Evolutionary conservation across 176 grass and related monocot genomes (phyloP).

Genomic region (Miscanthus lutarioriparius): DNA sequence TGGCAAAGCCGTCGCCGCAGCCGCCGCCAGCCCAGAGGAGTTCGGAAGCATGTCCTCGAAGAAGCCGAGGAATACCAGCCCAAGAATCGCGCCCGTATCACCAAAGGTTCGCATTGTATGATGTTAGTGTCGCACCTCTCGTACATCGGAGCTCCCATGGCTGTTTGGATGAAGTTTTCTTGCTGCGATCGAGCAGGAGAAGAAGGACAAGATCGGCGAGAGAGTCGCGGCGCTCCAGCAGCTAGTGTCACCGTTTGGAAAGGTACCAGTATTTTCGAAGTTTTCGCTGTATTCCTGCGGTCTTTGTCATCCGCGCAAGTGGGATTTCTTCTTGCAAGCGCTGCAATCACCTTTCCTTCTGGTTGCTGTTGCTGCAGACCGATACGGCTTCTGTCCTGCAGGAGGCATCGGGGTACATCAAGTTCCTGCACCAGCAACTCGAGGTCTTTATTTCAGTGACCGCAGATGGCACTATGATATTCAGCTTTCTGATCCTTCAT

Average conservation of each 20-base stretch:
- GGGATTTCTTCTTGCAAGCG: neutral
- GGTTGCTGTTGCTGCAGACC: constrained; percentile 45
- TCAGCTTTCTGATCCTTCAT: neutral
- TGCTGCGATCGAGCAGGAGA: constrained; percentile 59
- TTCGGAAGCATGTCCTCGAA: constrained; percentile 57
- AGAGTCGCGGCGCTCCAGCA: constrained; percentile 76
- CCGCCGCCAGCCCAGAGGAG: constrained; percentile 30
- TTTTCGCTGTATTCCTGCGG: neutral
- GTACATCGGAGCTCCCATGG: neutral
- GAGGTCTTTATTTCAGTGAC: constrained; percentile 45
- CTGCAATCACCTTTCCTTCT: neutral
- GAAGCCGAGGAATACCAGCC: constrained; percentile 54
- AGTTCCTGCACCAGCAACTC: constrained; percentile 93
- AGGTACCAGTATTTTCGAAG: constrained; percentile 36
- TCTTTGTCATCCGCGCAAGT: neutral
- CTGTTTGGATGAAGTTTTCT: neutral
- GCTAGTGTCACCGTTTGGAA: constrained; percentile 91
- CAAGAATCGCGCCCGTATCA: constrained; percentile 38
- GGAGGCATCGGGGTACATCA: constrained; percentile 89
- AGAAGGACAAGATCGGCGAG: constrained; percentile 96
- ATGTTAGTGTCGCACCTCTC: neutral
- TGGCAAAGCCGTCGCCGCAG: constrained; percentile 26
- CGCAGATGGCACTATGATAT: neutral
- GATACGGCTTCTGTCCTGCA: constrained; percentile 93
- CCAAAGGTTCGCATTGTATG: constrained; percentile 42